Evolutionary conservation across 345 rosid genomes (phyloP).

Genomic region (Eucalyptus viminalis): DNA sequence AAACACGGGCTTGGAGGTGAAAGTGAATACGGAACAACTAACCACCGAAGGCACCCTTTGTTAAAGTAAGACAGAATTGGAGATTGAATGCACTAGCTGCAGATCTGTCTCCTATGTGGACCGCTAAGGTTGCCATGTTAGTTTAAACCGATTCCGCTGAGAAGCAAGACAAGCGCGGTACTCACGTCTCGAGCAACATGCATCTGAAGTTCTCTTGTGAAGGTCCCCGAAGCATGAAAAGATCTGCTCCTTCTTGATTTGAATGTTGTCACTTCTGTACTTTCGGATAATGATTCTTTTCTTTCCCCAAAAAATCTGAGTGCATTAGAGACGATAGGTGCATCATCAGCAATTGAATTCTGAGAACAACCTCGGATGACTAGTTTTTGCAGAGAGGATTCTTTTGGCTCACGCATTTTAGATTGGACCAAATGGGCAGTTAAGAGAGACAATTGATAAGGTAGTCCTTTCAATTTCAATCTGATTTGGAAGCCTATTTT

Average conservation of each 20-base stretch:
- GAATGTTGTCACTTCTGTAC: neutral
- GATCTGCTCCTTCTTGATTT: neutral
- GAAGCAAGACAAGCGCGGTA: neutral
- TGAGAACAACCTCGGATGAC: neutral
- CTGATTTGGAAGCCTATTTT: too few species aligned
- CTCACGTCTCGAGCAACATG: neutral
- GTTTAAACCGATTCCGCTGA: neutral
- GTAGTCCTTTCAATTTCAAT: too few species aligned
- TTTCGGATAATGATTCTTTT: neutral
- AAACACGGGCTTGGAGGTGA: slow-evolving; percentile 28
- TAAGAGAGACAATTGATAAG: too few species aligned
- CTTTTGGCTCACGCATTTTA: too few species aligned
- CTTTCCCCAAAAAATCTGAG: neutral
- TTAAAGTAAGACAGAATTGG: neutral
- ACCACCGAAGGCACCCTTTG: neutral
- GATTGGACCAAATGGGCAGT: too few species aligned
- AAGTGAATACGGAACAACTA: slow-evolving; percentile 34
- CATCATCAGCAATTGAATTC: neutral
- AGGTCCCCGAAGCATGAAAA: neutral
- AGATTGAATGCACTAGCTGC: neutral
- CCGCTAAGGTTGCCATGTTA: neutral
- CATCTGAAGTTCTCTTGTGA: neutral
- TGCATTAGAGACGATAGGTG: neutral
- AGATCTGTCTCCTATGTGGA: neutral
- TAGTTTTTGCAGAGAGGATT: fast-evolving